These are phyloP conservation scores for Warburgia ugandensis DNA, from an alignment of 164 flowering plant genomes.

Conservation along the genomic window DNA sequence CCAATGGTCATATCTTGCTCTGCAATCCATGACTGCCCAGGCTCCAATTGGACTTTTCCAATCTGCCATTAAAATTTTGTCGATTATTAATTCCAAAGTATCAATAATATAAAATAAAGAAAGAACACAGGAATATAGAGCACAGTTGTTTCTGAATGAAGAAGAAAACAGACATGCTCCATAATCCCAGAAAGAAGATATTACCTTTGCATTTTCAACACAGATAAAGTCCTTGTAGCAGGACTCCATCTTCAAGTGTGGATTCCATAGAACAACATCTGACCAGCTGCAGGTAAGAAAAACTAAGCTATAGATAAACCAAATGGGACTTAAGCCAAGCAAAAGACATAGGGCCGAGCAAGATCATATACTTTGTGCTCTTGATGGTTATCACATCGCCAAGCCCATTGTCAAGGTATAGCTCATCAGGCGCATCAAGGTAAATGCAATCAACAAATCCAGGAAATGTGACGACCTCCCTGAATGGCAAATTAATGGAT, in stretches of 20 bases:
- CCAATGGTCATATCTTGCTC: conserved; percentile 24
- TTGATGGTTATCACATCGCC: conserved; percentile 55
- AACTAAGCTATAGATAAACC: too few relatives aligned
- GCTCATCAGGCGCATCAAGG: conserved; percentile 63
- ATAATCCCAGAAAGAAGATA: too few relatives aligned
- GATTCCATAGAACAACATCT: conserved; percentile 93
- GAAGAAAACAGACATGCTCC: too few relatives aligned
- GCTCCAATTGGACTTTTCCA: conserved; percentile 20
- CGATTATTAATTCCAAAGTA: too few relatives aligned
- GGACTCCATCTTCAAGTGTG: conserved; percentile 77
- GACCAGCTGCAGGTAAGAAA: conserved; percentile 59
- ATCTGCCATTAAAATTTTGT: conserved; percentile 18
- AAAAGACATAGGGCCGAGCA: too few relatives aligned
- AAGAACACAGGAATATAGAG: too few relatives aligned
- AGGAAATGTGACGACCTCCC: conserved; percentile 77
- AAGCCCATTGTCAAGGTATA: conserved; percentile 72
- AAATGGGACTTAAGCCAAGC: too few relatives aligned
- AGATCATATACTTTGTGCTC: conserved; percentile 54
- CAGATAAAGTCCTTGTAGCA: conserved; percentile 90
- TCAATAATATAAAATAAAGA: too few relatives aligned
- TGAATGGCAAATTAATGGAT: conserved; percentile 15
- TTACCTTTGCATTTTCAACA: conserved; percentile 93
- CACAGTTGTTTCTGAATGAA: too few relatives aligned
- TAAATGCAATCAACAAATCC: conserved; percentile 94
- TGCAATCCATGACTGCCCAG: conserved; percentile 29